Evolutionary conservation across 805 yeast genomes (phyloP).

Genomic region (Metschnikowia henanensis): DNA sequence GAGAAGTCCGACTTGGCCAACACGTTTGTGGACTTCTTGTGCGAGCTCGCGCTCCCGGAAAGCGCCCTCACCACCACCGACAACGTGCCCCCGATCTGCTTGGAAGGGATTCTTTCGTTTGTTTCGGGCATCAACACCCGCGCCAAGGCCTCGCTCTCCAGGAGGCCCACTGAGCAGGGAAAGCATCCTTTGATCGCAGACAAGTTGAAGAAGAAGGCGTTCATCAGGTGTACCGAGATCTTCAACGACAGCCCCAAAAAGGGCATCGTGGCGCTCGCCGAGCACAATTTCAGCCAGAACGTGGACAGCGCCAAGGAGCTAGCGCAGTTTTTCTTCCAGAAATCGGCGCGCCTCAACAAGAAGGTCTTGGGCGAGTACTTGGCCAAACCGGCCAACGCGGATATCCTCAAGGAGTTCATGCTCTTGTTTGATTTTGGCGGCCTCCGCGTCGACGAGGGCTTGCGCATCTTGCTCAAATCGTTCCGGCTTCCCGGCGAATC

Average conservation of each 20-base stretch:
- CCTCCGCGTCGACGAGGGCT: slow-evolving; percentile 89
- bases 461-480: slow-evolving; percentile 74
- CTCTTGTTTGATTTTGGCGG: slow-evolving; percentile 70
- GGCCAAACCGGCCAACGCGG: slow-evolving; percentile 69
- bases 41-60: slow-evolving; percentile 82
- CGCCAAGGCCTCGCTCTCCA: slow-evolving; percentile 26
- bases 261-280: slow-evolving; percentile 68
- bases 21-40: slow-evolving; percentile 64
- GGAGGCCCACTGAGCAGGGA: not conserved
- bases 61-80: slow-evolving; percentile 77
- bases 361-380: slow-evolving; percentile 83
- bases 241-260: slow-evolving; percentile 79
- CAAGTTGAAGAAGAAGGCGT: slow-evolving; percentile 64
- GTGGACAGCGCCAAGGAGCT: slow-evolving; percentile 55
- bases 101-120: slow-evolving; percentile 80
- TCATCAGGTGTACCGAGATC: slow-evolving; percentile 68
- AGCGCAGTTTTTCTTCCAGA: slow-evolving; percentile 73
- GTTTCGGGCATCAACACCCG: slow-evolving; percentile 61
- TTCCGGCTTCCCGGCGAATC: slow-evolving; percentile 97
- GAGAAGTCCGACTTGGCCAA: slow-evolving; percentile 78
- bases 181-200: slow-evolving; percentile 39
- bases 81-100: slow-evolving; percentile 88
- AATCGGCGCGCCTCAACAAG: slow-evolving; percentile 83
- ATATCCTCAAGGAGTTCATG: slow-evolving; percentile 64
- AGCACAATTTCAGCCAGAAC: slow-evolving; percentile 59